Evolutionary conservation across 805 yeast genomes (phyloP).

Genomic region (Schizosaccharomyces japonicus): DNA sequence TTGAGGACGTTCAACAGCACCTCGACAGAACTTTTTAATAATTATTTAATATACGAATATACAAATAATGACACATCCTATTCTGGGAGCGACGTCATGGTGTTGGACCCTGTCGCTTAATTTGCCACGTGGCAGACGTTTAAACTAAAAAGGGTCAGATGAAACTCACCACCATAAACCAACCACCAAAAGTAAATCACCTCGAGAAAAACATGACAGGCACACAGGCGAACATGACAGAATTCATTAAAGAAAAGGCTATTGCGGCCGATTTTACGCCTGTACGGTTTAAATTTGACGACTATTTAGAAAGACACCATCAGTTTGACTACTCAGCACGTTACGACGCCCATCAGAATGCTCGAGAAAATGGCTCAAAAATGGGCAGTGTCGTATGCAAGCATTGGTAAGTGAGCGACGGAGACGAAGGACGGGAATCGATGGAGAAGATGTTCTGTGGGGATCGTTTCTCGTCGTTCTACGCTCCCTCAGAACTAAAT

Average conservation of each 20-base stretch:
- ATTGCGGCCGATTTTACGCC: neutral
- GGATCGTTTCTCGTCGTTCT: too few species aligned
- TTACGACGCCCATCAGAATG: conserved; percentile 59
- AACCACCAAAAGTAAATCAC: too few species aligned
- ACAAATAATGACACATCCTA: neutral
- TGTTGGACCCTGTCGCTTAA: neutral
- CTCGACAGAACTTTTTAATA: neutral
- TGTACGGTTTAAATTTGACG: conserved; percentile 43
- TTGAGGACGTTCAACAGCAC: too few species aligned
- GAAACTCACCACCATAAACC: too few species aligned
- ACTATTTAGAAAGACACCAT: conserved; percentile 56
- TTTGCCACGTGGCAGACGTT: neutral
- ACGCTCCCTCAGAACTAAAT: too few species aligned
- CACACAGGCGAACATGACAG: conserved; percentile 2
- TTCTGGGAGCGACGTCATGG: neutral
- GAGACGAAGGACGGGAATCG: neutral
- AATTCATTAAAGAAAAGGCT: neutral
- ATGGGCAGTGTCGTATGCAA: conserved; percentile 60
- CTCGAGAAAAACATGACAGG: too few species aligned
- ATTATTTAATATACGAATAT: neutral
- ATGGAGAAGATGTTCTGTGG: too few species aligned
- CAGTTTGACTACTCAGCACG: conserved; percentile 73
- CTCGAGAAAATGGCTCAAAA: conserved; percentile 48
- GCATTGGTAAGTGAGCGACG: conserved; percentile 21
- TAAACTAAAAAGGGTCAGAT: too few species aligned